These are phyloP conservation scores for Macadamia integrifolia DNA, from an alignment of 164 flowering plant genomes.

Conservation along the genomic window DNA sequence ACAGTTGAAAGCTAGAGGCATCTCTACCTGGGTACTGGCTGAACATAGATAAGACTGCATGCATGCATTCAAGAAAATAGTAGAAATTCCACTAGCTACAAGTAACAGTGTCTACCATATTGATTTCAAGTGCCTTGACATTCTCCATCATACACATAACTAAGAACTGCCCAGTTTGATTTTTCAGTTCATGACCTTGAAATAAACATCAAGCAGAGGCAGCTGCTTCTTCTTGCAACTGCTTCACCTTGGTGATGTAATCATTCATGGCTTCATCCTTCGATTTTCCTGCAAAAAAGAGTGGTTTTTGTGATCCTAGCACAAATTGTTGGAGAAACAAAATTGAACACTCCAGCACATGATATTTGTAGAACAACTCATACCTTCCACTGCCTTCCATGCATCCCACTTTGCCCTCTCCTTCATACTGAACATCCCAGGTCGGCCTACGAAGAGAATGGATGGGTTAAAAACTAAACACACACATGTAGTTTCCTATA, in stretches of 20 bases:
- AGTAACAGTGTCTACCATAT: no score
- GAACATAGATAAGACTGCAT: no score
- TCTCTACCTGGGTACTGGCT: no score
- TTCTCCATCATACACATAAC: no score
- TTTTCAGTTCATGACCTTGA: neutral
- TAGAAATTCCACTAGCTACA: no score
- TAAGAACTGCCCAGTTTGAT: neutral
- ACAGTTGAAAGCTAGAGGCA: no score
- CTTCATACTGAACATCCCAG: conserved; percentile 49
- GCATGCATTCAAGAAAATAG: no score
- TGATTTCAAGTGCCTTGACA: no score
- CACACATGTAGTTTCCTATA: neutral
- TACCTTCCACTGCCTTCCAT: conserved; percentile 74
- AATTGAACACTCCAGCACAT: neutral
- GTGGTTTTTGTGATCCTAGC: neutral
- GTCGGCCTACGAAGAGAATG: conserved; percentile 40
- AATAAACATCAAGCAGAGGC: conserved; percentile 20
- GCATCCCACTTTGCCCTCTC: conserved; percentile 77
- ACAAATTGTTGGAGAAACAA: neutral
- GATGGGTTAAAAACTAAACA: neutral
- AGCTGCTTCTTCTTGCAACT: conserved; percentile 53
- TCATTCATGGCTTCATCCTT: conserved; percentile 59
- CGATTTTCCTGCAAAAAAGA: conserved; percentile 38
- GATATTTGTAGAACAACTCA: neutral
- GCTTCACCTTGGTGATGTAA: conserved; percentile 67